These are phyloP conservation scores for Colletotrichum sp. DNA, from an alignment of 2,329 filamentous ascomycete genomes.

Conservation along the genomic window DNA sequence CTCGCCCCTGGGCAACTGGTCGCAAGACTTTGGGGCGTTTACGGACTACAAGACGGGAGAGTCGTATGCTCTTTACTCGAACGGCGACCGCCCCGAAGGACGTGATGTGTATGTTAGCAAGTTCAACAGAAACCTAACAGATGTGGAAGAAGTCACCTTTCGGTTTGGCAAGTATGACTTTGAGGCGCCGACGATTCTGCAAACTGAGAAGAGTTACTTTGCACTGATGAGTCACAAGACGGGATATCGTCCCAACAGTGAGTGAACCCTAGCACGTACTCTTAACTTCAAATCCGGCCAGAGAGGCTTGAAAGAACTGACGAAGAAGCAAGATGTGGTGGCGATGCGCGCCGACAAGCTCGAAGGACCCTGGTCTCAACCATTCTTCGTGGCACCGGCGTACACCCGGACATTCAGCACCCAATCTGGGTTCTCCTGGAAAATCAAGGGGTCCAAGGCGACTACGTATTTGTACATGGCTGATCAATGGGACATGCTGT, in stretches of 20 bases:
- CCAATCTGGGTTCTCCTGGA: slow-evolving; percentile 53
- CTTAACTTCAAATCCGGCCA: neutral
- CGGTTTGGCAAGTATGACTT: slow-evolving; percentile 65
- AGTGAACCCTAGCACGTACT: neutral
- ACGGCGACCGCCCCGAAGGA: slow-evolving; percentile 59
- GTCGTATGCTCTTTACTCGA: slow-evolving; percentile 64
- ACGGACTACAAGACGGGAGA: slow-evolving; percentile 63
- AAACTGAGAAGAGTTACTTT: slow-evolving; percentile 65
- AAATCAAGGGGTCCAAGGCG: slow-evolving; percentile 52
- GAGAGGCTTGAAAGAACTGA: neutral
- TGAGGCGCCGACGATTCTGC: slow-evolving; percentile 64
- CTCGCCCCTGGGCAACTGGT: slow-evolving; percentile 65
- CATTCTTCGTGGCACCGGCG: slow-evolving; percentile 52
- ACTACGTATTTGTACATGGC: slow-evolving; percentile 56
- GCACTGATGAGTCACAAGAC: slow-evolving; percentile 69
- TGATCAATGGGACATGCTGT: slow-evolving; percentile 56
- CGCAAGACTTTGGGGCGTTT: slow-evolving; percentile 66
- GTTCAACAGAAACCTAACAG: slow-evolving; percentile 57
- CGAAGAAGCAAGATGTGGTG: slow-evolving; percentile 46
- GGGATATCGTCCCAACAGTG: slow-evolving; percentile 62
- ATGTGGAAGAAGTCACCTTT: slow-evolving; percentile 55
- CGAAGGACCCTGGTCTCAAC: slow-evolving; percentile 57
- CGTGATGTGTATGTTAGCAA: slow-evolving; percentile 62
- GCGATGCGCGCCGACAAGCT: slow-evolving; percentile 56
- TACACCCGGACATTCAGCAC: slow-evolving; percentile 58